A percentile compares a stretch with the other conserved stretches of the same genome.
phyloP scores from a whole-genome alignment of 192 early-diverging fungal genomes.

The Mortierella antarctica region DNA sequence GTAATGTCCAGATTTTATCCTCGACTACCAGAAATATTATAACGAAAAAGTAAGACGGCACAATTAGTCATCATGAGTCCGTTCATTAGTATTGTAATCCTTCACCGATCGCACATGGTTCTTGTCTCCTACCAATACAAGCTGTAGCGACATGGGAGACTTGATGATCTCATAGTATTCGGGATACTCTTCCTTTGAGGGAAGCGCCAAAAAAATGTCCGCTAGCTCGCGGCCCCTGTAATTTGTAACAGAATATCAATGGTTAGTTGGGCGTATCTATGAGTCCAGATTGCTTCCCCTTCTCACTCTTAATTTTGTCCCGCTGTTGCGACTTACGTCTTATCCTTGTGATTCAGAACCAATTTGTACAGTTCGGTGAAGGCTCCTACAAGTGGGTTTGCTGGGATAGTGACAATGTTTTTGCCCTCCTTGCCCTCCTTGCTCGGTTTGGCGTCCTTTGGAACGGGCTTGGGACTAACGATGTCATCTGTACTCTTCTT shows the following conservation, averaged over 20 bases:
- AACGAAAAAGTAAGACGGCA: background rate
- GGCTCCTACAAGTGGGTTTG: slow-evolving; percentile 25
- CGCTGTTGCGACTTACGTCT: slow-evolving; percentile 48
- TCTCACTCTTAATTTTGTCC: background rate
- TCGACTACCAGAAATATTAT: slow-evolving; percentile 57
- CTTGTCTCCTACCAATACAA: slow-evolving; percentile 64
- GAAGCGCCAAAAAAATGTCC: slow-evolving; percentile 84
- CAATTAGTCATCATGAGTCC: background rate
- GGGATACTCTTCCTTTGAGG: slow-evolving; percentile 81
- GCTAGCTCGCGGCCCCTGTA: slow-evolving; percentile 70
- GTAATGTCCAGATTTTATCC: slow-evolving; percentile 74
- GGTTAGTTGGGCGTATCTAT: background rate
- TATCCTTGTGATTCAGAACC: slow-evolving; percentile 58
- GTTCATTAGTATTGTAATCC: background rate
- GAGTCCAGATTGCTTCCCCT: background rate
- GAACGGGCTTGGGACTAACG: slow-evolving; percentile 1
- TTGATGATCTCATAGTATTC: slow-evolving; percentile 91
- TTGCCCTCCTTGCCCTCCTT: slow-evolving; percentile 38
- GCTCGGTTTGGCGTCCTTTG: slow-evolving; percentile 15
- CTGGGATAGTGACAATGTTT: slow-evolving; percentile 23
- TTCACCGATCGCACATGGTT: background rate
- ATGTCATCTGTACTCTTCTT: slow-evolving; percentile 22
- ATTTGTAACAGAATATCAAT: background rate
- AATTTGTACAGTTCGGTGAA: slow-evolving; percentile 56
- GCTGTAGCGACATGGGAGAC: slow-evolving; percentile 80